These are phyloP conservation scores for Beauveria asiatica DNA, from an alignment of 2,329 filamentous ascomycete species.

Conservation along the genomic window DNA sequence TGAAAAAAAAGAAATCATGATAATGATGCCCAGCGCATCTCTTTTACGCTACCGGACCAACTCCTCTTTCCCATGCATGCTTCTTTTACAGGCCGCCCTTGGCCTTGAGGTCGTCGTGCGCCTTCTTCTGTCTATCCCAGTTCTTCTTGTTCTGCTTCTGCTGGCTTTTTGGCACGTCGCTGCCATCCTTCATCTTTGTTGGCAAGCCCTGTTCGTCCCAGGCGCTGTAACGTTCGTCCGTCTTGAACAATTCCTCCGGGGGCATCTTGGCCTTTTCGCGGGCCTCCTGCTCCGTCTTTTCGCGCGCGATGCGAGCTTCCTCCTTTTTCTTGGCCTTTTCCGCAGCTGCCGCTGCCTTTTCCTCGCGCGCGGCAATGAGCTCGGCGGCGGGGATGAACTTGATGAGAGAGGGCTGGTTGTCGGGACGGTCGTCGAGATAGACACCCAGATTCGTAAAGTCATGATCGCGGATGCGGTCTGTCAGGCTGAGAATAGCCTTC, in stretches of 20 bases:
- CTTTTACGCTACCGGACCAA: slow-evolving; percentile 4
- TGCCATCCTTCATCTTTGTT: slow-evolving; percentile 65
- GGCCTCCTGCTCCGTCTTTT: slow-evolving; percentile 44
- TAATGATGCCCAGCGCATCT: background rate
- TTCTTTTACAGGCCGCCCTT: slow-evolving; percentile 21
- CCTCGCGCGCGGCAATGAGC: slow-evolving; percentile 49
- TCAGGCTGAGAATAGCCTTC: slow-evolving; percentile 67
- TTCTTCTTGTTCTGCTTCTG: slow-evolving; percentile 80
- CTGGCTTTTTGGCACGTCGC: slow-evolving; percentile 71
- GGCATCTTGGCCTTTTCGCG: slow-evolving; percentile 48
- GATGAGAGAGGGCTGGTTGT: slow-evolving; percentile 61
- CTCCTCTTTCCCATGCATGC: slow-evolving; percentile 7
- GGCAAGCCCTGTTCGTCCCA: slow-evolving; percentile 83
- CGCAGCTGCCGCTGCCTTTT: slow-evolving; percentile 51
- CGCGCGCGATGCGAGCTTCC: slow-evolving; percentile 41
- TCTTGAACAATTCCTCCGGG: slow-evolving; percentile 48
- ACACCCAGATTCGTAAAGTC: slow-evolving; percentile 76
- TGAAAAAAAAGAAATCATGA: background rate
- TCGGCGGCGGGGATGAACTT: slow-evolving; percentile 52
- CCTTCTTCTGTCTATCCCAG: slow-evolving; percentile 85
- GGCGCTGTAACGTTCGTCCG: slow-evolving; percentile 53
- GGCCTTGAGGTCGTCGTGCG: slow-evolving; percentile 52
- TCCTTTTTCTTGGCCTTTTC: slow-evolving; percentile 51
- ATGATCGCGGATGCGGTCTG: slow-evolving; percentile 71
- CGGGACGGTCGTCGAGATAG: slow-evolving; percentile 76